A percentile compares a stretch with the other conserved stretches of the same genome.
phyloP scores from a whole-genome alignment of 139 green algal genomes.

The Chlamydomonas sp. region DNA sequence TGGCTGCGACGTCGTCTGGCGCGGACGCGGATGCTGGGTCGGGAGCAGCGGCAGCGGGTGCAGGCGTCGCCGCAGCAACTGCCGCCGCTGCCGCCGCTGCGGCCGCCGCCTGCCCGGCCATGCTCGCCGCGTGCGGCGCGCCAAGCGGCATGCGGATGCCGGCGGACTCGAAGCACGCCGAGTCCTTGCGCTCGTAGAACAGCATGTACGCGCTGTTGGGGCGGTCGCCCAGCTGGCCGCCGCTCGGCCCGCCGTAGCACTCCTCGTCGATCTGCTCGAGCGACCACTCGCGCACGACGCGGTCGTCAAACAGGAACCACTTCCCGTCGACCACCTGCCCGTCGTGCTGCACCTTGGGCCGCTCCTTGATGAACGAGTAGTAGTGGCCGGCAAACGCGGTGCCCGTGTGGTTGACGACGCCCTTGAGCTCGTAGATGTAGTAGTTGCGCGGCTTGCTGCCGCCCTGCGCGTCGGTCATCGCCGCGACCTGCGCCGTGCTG shows the following conservation, averaged over 20 bases:
- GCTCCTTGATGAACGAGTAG: constrained; percentile 85
- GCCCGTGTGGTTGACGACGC: constrained; percentile 85
- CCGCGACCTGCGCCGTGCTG: background rate
- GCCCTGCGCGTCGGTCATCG: constrained; percentile 5
- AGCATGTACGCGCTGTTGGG: constrained; percentile 92
- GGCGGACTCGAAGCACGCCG: background rate
- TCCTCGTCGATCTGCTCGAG: constrained; percentile 61
- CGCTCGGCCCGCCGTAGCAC: constrained; percentile 70
- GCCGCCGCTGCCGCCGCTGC: background rate
- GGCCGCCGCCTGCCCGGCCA: background rate
- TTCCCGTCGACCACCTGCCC: constrained; percentile 21
- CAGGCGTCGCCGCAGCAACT: background rate
- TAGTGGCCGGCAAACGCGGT: constrained; percentile 91
- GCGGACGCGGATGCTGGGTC: background rate
- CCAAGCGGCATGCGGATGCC: background rate
- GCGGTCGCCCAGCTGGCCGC: constrained; percentile 37
- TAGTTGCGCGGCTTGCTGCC: background rate
- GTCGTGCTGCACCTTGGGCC: constrained; percentile 15
- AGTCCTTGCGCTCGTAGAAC: constrained; percentile 74
- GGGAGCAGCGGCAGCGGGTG: background rate
- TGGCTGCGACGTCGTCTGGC: background rate
- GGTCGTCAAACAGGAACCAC: constrained; percentile 88
- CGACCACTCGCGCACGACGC: constrained; percentile 67
- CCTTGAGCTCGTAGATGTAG: constrained; percentile 77
- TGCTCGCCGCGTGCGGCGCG: background rate